Evolutionary conservation across 1,284 basidiomycete genomes (phyloP), one percentile per base, ranked within the genome.

Genomic region (Rhodotorula sp.): DNA sequence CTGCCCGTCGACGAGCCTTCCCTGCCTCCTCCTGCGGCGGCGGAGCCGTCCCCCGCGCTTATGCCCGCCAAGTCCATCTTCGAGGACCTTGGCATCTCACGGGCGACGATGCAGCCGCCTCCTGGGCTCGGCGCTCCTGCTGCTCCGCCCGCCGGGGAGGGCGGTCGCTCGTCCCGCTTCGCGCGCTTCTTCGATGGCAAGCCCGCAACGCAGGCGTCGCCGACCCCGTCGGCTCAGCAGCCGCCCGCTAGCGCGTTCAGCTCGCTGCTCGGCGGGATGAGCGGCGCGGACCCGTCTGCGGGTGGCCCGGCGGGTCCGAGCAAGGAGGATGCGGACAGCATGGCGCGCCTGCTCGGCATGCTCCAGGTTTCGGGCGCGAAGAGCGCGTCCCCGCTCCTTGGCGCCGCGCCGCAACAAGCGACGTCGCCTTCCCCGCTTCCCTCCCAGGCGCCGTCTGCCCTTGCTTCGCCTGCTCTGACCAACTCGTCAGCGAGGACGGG

Each of bases 181-280:
- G 74, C 74, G 50, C 67, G 66, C 56, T 76, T 74, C 67, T 76
- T 76, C 48, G 74, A 76, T 54, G 74, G 69, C 59, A 73, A 73
- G 59, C 69, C 74, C 19, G 55, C 74, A 22, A 48, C 53, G 13
- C 61, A 46, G 13, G 44, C 71, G 25, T 46, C 62, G 34, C 56
- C 65, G 10, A 29, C 36, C 4, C 21, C 51, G n/a, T 37, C 51
- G 27, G 29, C 37, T 27, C 66, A 61, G 36, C 58, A 58, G 27
- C 62, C 34, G 51, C 29, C 37, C 10, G 56, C 61, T 53, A 67
- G 64, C 39, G 60, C 73, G 21, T 73, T 76, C 44, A 65, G 64
- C 37, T 66, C 69, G 27, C 53, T 76, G 13, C 63, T 76, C 65
- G 67, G 61, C 32, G 68, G 65, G 8, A 39, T 22, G 15, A 57